phyloP scores from a whole-genome alignment of 345 rosid genomes.

The Boechera retrofracta region DNA sequence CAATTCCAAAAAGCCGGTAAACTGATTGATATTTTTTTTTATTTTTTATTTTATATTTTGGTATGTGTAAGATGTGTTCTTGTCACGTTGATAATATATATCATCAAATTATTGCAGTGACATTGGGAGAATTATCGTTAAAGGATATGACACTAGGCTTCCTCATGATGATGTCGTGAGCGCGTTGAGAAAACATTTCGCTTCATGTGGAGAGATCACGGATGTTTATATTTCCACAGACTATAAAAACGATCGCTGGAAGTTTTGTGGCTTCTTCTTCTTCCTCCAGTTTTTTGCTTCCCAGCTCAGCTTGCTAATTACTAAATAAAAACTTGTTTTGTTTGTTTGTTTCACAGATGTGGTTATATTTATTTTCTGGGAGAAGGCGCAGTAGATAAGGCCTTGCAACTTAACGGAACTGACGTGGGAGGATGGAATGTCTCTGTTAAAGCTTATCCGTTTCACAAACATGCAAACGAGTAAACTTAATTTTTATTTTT shows the following conservation, averaged over 20 bases:
- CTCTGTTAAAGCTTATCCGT: neutral
- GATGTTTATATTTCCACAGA: neutral
- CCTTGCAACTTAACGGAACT: neutral
- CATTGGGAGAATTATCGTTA: neutral
- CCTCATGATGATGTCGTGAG: neutral
- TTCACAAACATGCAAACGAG: neutral
- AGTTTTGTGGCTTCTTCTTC: neutral
- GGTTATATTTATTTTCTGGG: neutral
- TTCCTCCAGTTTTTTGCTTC: no score
- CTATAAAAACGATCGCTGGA: neutral
- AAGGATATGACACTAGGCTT: conserved; percentile 5
- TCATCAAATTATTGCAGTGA: neutral
- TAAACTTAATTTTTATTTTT: neutral
- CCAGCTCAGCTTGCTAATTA: neutral
- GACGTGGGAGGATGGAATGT: neutral
- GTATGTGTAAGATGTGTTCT: neutral
- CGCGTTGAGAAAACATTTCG: neutral
- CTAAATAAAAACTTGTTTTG: no score
- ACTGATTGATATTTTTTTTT: neutral
- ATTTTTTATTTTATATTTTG: no score
- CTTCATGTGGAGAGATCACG: conserved; percentile 30
- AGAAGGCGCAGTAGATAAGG: conserved; percentile 2
- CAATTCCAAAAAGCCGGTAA: neutral
- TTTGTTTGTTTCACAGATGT: neutral
- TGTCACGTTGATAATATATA: neutral